Conservation (phyloP, 805 yeast species). For the Candida tibetensis region DNA sequence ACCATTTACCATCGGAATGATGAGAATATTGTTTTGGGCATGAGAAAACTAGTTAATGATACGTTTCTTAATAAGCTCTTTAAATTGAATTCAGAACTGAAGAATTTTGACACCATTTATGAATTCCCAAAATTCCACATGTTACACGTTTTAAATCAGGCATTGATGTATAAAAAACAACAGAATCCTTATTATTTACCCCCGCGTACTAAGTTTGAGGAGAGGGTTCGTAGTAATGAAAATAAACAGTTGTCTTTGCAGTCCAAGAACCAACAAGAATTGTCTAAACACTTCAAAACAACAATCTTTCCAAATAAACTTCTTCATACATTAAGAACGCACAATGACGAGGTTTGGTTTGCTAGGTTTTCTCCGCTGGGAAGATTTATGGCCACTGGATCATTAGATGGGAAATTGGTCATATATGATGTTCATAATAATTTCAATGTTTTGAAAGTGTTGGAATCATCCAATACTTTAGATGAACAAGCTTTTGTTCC, state of each 20-base stretch:
- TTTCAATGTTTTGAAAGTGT: constrained; percentile 29
- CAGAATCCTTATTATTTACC: constrained; percentile 29
- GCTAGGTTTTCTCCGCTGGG: constrained; percentile 78
- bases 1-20: too few relatives aligned
- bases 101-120: too few relatives aligned
- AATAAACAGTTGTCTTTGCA: not conserved
- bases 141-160: too few relatives aligned
- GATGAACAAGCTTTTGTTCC: constrained; percentile 28
- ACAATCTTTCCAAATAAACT: constrained; percentile 46
- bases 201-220: constrained; percentile 17
- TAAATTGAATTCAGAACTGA: too few relatives aligned
- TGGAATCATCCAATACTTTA: constrained; percentile 27
- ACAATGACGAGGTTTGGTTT: constrained; percentile 81
- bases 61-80: too few relatives aligned
- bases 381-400: constrained; percentile 68
- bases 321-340: constrained; percentile 47
- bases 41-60: too few relatives aligned
- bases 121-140: too few relatives aligned
- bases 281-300: constrained; percentile 6
- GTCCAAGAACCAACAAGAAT: not conserved
- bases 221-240: too few relatives aligned
- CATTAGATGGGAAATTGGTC: constrained; percentile 61
- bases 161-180: constrained; percentile 20
- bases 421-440: constrained; percentile 61
- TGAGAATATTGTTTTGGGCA: too few relatives aligned